phyloP scores from a whole-genome alignment of 1,284 basidiomycete species.

The Coniophora puteana region DNA sequence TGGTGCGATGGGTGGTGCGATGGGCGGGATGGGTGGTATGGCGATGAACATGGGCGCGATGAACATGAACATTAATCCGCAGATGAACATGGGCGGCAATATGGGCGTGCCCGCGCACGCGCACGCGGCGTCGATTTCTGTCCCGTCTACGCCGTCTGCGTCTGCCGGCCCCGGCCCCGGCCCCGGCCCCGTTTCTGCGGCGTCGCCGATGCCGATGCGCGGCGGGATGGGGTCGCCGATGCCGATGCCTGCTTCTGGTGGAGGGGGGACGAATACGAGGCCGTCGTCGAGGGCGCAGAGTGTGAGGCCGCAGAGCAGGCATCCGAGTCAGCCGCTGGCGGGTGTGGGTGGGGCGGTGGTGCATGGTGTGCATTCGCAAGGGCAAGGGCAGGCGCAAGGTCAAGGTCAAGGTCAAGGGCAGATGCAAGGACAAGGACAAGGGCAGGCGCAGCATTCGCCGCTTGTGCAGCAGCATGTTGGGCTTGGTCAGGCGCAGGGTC shows the following conservation, averaged over 20 bases:
- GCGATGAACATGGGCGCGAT: constrained; percentile 19
- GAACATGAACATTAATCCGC: constrained; percentile 11
- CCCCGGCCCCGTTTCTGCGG: no score
- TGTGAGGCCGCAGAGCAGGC: neutral
- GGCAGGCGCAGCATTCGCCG: no score
- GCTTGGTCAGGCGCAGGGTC: no score
- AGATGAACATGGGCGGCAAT: constrained; percentile 16
- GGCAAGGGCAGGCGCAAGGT: no score
- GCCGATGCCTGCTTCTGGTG: no score
- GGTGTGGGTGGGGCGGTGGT: neutral
- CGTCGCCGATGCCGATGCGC: no score
- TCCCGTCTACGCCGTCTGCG: no score
- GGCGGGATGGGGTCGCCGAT: no score
- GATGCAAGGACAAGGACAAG: neutral
- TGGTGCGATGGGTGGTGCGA: constrained; percentile 10
- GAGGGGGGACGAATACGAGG: neutral
- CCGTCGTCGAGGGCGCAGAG: neutral
- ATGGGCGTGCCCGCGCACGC: constrained; percentile 16
- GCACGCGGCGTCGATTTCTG: no score
- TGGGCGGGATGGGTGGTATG: constrained; percentile 5
- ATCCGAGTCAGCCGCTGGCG: neutral
- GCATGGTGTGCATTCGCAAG: neutral
- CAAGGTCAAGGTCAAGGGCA: neutral
- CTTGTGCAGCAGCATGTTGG: no score
- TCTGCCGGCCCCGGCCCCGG: no score